Percentiles rank a stretch among this genome's conserved stretches.
phyloP scores from a whole-genome alignment of 805 yeast species.

The Teunomyces aglyptinius region DNA sequence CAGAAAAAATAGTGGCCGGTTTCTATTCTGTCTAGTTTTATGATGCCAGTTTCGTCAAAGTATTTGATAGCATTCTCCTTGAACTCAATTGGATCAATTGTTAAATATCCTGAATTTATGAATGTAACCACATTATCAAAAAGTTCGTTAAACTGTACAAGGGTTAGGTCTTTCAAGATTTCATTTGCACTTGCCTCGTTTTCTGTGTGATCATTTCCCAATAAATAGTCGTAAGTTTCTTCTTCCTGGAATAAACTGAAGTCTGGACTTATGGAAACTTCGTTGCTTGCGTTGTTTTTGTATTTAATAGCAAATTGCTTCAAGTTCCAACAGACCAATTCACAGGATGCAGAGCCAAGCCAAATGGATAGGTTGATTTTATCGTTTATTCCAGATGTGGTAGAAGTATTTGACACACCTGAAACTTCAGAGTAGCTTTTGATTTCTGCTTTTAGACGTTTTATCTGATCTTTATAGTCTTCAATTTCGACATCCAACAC shows the following conservation, averaged over 20 bases:
- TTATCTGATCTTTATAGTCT: constrained; percentile 15
- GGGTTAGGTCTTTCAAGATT: background rate
- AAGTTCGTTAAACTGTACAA: background rate
- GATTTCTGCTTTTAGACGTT: background rate
- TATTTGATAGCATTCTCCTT: constrained; percentile 10
- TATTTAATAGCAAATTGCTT: constrained; percentile 14
- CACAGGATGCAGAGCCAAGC: constrained; percentile 25
- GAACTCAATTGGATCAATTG: constrained; percentile 21
- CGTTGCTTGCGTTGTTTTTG: constrained; percentile 6
- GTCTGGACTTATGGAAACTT: constrained; percentile 19
- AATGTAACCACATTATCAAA: constrained; percentile 18
- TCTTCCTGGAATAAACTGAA: constrained; percentile 25
- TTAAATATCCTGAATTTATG: constrained; percentile 24
- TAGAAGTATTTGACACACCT: background rate
- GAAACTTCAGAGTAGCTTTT: background rate
- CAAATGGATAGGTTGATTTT: constrained; percentile 16
- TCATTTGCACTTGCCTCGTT: background rate
- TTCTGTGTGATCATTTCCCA: background rate
- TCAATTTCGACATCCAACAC: constrained; percentile 24
- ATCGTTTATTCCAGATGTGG: constrained; percentile 1
- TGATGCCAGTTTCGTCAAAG: constrained; percentile 12
- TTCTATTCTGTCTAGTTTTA: background rate
- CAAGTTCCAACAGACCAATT: constrained; percentile 24
- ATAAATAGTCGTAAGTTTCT: constrained; percentile 16
- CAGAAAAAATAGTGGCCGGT: constrained; percentile 15